These are phyloP conservation scores for Triadica sebifera DNA, from an alignment of 345 rosid species.

Conservation along the genomic window DNA sequence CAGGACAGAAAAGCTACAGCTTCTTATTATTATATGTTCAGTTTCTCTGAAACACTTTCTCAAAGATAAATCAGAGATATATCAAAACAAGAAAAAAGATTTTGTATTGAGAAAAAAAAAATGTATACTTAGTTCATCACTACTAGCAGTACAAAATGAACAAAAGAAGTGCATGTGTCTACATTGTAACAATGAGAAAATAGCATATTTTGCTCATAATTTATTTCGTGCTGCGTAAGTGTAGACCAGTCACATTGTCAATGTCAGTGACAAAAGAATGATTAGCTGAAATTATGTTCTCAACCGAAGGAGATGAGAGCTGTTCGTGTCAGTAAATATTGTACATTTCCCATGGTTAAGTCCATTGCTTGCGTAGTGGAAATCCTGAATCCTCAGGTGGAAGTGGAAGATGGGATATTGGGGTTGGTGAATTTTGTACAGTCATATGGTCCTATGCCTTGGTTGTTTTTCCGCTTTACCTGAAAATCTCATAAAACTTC, in stretches of 20 bases:
- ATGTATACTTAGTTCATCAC: not conserved
- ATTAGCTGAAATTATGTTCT: conserved; percentile 4
- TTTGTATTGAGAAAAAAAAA: not conserved
- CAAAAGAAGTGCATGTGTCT: not conserved
- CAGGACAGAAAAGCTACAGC: too few species aligned
- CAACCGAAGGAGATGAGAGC: not conserved
- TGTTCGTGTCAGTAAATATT: not conserved
- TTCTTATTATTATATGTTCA: too few species aligned
- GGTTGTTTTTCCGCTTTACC: conserved; percentile 72
- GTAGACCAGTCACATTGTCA: not conserved
- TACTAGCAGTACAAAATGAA: not conserved
- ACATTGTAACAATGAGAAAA: not conserved
- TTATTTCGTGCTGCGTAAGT: not conserved
- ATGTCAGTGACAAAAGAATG: conserved; percentile 13
- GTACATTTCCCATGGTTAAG: not conserved
- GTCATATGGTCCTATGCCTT: conserved; percentile 83
- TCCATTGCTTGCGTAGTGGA: not conserved
- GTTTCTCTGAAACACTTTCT: too few species aligned
- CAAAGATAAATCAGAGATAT: not conserved
- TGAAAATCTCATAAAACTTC: conserved; percentile 25
- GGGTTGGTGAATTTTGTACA: conserved; percentile 76
- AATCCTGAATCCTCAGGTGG: not conserved
- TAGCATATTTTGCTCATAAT: not conserved
- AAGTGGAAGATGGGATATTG: conserved; percentile 17
- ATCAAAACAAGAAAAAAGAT: not conserved